Evolutionary conservation across 108 stramenopile species (phyloP).

Genomic region (Asterionellopsis glacialis): DNA sequence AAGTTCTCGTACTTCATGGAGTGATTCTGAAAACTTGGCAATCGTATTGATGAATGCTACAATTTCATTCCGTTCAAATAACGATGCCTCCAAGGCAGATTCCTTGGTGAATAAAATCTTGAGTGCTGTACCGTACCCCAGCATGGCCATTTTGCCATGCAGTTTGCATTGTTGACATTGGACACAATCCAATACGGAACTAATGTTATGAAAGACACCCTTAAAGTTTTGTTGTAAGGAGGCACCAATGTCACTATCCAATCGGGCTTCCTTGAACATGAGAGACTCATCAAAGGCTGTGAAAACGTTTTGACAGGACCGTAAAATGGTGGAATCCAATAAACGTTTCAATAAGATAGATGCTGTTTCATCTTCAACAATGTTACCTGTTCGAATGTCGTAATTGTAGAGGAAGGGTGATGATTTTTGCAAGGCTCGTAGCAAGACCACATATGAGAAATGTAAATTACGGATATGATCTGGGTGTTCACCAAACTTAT

Average conservation of each 20-base stretch:
- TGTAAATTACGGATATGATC: constrained; percentile 91
- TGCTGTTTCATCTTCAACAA: constrained; percentile 76
- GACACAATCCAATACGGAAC: constrained; percentile 89
- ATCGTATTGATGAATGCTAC: constrained; percentile 88
- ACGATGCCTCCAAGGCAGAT: constrained; percentile 30
- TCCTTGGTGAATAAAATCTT: constrained; percentile 83
- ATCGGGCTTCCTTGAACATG: constrained; percentile 70
- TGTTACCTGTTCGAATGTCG: constrained; percentile 78
- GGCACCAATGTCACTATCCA: constrained; percentile 19
- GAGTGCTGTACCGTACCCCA: constrained; percentile 90
- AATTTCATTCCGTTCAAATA: constrained; percentile 79
- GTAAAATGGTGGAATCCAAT: constrained; percentile 75
- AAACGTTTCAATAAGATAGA: constrained; percentile 63
- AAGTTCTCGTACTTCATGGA: constrained; percentile 72
- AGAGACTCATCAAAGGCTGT: constrained; percentile 92
- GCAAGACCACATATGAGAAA: constrained; percentile 89
- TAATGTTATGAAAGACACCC: constrained; percentile 90
- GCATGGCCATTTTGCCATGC: constrained; percentile 90
- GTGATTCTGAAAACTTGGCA: constrained; percentile 73
- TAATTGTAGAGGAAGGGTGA: constrained; percentile 64
- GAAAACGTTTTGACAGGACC: constrained; percentile 75
- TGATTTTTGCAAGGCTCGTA: constrained; percentile 85
- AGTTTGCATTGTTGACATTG: constrained; percentile 95
- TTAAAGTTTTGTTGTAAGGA: constrained; percentile 83
- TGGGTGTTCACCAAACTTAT: constrained; percentile 73